These are phyloP conservation scores for Thecaphora thlaspeos DNA, from an alignment of 1,284 basidiomycete genomes.

Conservation along the genomic window DNA sequence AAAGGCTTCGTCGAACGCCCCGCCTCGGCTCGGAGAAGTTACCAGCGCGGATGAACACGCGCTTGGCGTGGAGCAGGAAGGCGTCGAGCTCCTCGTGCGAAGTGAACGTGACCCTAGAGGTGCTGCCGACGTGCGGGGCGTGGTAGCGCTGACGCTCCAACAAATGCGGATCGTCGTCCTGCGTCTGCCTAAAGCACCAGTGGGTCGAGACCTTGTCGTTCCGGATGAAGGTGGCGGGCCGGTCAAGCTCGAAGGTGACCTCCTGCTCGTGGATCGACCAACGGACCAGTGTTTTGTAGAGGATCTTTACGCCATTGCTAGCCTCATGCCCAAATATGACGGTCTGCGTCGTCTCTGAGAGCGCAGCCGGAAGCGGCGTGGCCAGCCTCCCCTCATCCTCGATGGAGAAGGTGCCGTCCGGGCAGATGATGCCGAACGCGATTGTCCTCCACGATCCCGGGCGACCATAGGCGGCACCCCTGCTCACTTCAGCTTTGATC, in stretches of 20 bases:
- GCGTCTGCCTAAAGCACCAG: conserved; percentile 11
- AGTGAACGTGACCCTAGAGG: conserved; percentile 17
- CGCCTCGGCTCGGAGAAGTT: conserved; percentile 7
- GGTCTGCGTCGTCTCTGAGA: conserved; percentile 11
- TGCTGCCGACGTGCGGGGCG: conserved; percentile 8
- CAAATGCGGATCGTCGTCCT: conserved; percentile 3
- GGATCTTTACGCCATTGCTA: conserved; percentile 16
- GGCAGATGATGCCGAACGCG: conserved; percentile 23
- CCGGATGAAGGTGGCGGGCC: conserved; percentile 22
- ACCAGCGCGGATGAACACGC: conserved; percentile 17
- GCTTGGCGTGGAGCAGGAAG: conserved; percentile 15
- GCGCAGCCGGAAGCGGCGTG: conserved; percentile 8
- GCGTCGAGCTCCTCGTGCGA: conserved; percentile 13
- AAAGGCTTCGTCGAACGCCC: conserved; percentile 12
- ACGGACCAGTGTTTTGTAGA: conserved; percentile 24
- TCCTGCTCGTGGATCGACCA: conserved; percentile 21
- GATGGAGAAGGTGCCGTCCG: conserved; percentile 24
- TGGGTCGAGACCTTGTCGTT: conserved; percentile 12
- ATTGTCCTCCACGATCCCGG: conserved; percentile 3
- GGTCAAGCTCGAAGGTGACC: conserved; percentile 18
- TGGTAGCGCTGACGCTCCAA: conserved; percentile 8
- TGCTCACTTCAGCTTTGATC: no score
- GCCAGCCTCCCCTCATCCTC: conserved; percentile 14
- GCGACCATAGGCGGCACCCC: neutral
- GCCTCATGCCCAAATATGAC: conserved; percentile 15